These are phyloP conservation scores for Isabelozyma heimii DNA, from an alignment of 805 yeast genomes.

Conservation along the genomic window DNA sequence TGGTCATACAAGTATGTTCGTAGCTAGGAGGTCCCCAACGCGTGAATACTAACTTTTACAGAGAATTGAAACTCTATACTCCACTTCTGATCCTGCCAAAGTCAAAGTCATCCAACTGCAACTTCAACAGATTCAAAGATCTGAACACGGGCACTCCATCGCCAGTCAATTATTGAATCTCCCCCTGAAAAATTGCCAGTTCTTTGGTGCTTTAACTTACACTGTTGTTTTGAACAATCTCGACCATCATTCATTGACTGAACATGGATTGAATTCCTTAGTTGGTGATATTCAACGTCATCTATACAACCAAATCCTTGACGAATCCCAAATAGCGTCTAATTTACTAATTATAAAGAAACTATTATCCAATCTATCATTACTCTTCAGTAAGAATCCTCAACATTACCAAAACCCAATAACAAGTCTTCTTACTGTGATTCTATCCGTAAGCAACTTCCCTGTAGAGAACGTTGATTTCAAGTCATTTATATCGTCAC, in stretches of 20 bases:
- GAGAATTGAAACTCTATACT: conserved; percentile 45
- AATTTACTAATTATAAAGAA: conserved; percentile 51
- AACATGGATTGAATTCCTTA: conserved; percentile 10
- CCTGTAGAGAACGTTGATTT: not conserved
- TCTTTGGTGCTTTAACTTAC: conserved; percentile 80
- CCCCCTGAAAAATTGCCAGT: conserved; percentile 50
- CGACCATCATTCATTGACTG: conserved; percentile 1
- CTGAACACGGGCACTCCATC: conserved; percentile 51
- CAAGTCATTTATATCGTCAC: not conserved
- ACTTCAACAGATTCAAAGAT: conserved; percentile 59
- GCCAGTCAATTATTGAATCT: conserved; percentile 52
- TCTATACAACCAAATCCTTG: not conserved
- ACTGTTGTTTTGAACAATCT: conserved; percentile 54
- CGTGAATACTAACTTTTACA: conserved; percentile 9
- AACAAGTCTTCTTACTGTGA: not conserved
- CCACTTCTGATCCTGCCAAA: conserved; percentile 33
- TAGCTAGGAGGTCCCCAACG: not conserved
- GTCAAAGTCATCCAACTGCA: conserved; percentile 48
- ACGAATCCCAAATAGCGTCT: conserved; percentile 2
- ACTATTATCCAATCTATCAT: conserved; percentile 52
- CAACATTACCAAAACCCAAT: not conserved
- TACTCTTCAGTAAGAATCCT: conserved; percentile 37
- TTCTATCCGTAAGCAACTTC: not conserved
- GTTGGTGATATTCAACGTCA: conserved; percentile 5
- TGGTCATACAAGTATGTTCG: conserved; percentile 10